Conservation (phyloP, 805 yeast species). For the Lipomyces chichibuensis region DNA sequence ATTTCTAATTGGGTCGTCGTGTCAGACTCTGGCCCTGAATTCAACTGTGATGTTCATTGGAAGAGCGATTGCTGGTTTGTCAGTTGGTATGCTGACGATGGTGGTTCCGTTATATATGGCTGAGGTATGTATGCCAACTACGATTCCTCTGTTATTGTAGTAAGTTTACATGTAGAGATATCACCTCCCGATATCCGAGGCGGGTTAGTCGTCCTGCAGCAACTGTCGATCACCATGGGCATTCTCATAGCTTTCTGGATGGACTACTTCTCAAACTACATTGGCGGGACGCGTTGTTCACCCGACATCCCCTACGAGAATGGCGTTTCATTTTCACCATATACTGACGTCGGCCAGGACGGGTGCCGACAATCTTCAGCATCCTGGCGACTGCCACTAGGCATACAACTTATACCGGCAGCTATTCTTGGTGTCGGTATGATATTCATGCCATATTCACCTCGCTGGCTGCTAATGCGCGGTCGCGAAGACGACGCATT, state of each 20-base stretch:
- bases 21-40: slow-evolving; percentile 42
- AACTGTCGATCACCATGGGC: slow-evolving; percentile 42
- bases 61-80: slow-evolving; percentile 58
- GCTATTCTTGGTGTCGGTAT: slow-evolving; percentile 48
- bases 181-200: slow-evolving; percentile 40
- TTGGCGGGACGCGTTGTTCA: slow-evolving; percentile 45
- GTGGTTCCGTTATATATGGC: slow-evolving; percentile 52
- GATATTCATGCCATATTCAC: slow-evolving; percentile 55
- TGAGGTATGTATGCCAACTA: slow-evolving; percentile 50
- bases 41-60: slow-evolving; percentile 49
- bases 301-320: background rate
- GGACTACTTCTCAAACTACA: slow-evolving; percentile 39
- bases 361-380: slow-evolving; percentile 37
- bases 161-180: slow-evolving; percentile 40
- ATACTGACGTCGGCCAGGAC: background rate
- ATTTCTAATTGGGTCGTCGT: slow-evolving; percentile 30
- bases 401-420: slow-evolving; percentile 56
- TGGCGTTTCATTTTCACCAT: background rate
- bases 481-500: slow-evolving; percentile 40
- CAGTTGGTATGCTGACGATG: slow-evolving; percentile 57
- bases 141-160: slow-evolving; percentile 48
- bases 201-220: slow-evolving; percentile 36
- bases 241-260: slow-evolving; percentile 44
- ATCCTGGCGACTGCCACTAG: slow-evolving; percentile 52
- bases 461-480: slow-evolving; percentile 49